These are phyloP conservation scores for Coelastrella sp. DNA, from an alignment of 139 green algal genomes.

Conservation along the genomic window DNA sequence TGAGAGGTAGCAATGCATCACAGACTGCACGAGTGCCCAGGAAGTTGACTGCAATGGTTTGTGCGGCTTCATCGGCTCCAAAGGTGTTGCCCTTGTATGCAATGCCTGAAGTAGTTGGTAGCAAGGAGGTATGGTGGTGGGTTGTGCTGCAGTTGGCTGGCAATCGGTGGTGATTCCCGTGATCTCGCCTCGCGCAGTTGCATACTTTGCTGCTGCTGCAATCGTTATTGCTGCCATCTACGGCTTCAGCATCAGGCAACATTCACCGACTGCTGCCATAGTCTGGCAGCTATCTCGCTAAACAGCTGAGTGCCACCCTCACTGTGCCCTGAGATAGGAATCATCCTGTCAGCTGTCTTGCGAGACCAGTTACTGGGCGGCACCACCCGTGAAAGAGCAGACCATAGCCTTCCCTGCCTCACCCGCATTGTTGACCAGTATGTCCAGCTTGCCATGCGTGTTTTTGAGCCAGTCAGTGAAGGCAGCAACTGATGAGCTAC, in stretches of 20 bases:
- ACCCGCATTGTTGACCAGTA: conserved; percentile 65
- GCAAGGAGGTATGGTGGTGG: background rate
- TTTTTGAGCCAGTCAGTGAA: conserved; percentile 66
- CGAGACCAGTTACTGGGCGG: background rate
- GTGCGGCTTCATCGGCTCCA: conserved; percentile 69
- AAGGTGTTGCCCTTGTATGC: conserved; percentile 83
- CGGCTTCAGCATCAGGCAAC: no score
- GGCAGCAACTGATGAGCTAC: conserved; percentile 56
- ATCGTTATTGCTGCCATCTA: no score
- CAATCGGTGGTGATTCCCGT: no score
- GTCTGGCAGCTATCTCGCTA: no score
- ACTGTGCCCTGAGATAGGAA: no score
- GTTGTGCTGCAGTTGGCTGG: no score
- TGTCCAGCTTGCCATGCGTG: conserved; percentile 51
- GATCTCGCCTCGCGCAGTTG: no score
- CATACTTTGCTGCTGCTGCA: no score
- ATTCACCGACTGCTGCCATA: no score
- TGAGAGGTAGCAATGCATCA: conserved; percentile 60
- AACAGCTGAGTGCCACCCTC: no score
- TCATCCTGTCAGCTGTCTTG: background rate
- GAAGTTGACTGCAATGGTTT: conserved; percentile 68
- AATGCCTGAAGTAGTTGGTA: conserved; percentile 58
- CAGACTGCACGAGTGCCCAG: conserved; percentile 54
- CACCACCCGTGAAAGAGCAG: background rate
- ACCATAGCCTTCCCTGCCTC: background rate